Evolutionary conservation across 768 basidiomycete species (phyloP), one percentile per base, ranked within the genome.

Genomic region (Hydnomerulius pinastri): DNA sequence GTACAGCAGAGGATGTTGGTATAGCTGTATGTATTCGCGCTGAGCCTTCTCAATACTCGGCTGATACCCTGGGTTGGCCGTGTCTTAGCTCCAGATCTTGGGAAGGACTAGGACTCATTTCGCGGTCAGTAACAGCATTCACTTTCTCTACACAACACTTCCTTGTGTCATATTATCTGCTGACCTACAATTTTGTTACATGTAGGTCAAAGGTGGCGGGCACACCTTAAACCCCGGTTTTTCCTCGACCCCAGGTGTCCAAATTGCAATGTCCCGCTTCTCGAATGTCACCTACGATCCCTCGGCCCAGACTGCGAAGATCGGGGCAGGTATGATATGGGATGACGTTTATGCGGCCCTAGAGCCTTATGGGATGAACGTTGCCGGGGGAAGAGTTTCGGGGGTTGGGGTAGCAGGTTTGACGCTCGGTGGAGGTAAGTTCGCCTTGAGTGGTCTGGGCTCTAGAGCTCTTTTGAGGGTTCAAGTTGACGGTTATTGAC

Each of bases 311-410:
- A 81, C 75, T 0, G 79, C 64, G 2, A 67, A 59, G 10, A 53
- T 76, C 42, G 72, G 70, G 28, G 59, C 72, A 7, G 74, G 75
- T 5, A 58, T 81, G n/a, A 71, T 82, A 23, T 87, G 84, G 85
- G 85, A 88, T 59, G 78, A 85, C 28, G 82, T 80, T 65, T 87
- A 86, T 53, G 68, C 70, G 3, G 77, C 76, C 5, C 71, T 87
- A 4, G 71, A 67, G 5, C 79, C 77, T 0, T 57, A 71, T 47
- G 71, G 69, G 6, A 77, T 82, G 7, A 81, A 73, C 39, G 81
- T 86, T 13, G 74, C 85, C 8, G 85, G 85, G 0, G 82, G 79
- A 4, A 71, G 84, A 1, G 79, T 83, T 3, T 65, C 76, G 8
- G 82, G 82, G 10, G 77, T 83, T 20, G 82, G 82, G 24, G 80